Evolutionary conservation across 257 asterid genomes (phyloP).

Genomic region (Gentiana macrophylla): DNA sequence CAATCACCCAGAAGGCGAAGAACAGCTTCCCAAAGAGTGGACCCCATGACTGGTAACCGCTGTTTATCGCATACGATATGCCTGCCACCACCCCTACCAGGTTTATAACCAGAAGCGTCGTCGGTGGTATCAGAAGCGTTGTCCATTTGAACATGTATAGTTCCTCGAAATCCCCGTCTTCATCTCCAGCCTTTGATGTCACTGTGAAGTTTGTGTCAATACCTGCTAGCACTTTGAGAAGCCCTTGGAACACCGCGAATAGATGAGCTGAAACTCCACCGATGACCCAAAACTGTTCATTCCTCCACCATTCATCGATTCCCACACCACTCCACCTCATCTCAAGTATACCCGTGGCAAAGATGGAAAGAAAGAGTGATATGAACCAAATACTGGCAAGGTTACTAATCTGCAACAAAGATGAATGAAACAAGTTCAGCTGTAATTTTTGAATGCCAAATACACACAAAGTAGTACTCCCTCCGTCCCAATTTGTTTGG

Average conservation of each 20-base stretch:
- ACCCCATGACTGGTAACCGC: constrained; percentile 98
- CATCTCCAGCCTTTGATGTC: constrained; percentile 89
- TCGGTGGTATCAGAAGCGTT: constrained; percentile 83
- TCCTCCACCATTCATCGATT: constrained; percentile 99
- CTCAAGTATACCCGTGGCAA: constrained; percentile 92
- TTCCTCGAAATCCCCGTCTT: constrained; percentile 84
- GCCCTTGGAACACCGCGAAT: constrained; percentile 88
- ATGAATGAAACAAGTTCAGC: not conserved
- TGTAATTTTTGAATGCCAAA: no score
- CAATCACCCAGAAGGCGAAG: constrained; percentile 97
- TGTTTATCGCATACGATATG: constrained; percentile 82
- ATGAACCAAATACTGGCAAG: constrained; percentile 90
- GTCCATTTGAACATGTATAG: constrained; percentile 99
- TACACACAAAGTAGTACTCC: no score
- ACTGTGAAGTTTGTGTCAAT: constrained; percentile 95
- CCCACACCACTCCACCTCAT: constrained; percentile 99
- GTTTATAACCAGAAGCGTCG: constrained; percentile 82
- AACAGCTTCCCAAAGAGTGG: constrained; percentile 86
- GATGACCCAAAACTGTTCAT: constrained; percentile 97
- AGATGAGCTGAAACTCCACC: constrained; percentile 94
- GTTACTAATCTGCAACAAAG: constrained; percentile 70
- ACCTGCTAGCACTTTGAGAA: constrained; percentile 96
- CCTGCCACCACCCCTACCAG: constrained; percentile 91
- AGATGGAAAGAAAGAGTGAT: constrained; percentile 89
- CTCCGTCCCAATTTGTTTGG: no score